Base-by-base conservation (phyloP, 768 basidiomycete species). In the Phallus indusiatus region DNA sequence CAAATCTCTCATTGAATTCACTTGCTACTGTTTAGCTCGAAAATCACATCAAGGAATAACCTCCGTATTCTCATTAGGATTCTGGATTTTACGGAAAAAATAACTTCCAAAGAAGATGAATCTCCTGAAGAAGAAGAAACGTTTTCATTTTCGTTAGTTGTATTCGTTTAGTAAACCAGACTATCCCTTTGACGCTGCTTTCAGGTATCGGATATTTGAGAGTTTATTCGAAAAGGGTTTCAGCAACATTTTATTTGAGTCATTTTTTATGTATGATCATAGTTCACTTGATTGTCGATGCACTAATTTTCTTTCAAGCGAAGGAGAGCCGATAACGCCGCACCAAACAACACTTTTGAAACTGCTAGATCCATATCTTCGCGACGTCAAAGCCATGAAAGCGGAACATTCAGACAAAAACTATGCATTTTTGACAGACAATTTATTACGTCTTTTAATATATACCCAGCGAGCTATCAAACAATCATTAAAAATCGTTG, bases 281-380 rank as follows among this genome's bases (percentile, higher is more conserved):
- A 42, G 53, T 50, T 62, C 55, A 5, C 55, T 51, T 47, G 35
- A 28, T 8, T 17, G 28, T 55, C 9, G 46, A 54, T 47, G 46
- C 6, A 36, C 14, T 49, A 46, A 46, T 56, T 37, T 18, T 49
- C 55, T 54, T 68, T 42, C 3, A 3, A 90, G 90, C 60, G 61
- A 72, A 21, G 82, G 79, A 50, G 91, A 93, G 71, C 76, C 84
- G 12, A 80, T 94, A 46, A 83, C 89, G 5, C 90, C 92, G 0
- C 85, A 88, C 64, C 94, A 95, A 69, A 90, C 85, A 4, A 88
- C 82, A n/a, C 73, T 95, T 11, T 80, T 96, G 60, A 94, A 94
- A 70, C 75, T 95, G 16, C 74, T 94, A 12, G 94, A 95, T 68
- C 88, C 90, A 1, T 86, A 90, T 67, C 74, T 93, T 56, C 86